phyloP scores from a whole-genome alignment of 1,284 basidiomycete species.

The Cryptococcus sp. region DNA sequence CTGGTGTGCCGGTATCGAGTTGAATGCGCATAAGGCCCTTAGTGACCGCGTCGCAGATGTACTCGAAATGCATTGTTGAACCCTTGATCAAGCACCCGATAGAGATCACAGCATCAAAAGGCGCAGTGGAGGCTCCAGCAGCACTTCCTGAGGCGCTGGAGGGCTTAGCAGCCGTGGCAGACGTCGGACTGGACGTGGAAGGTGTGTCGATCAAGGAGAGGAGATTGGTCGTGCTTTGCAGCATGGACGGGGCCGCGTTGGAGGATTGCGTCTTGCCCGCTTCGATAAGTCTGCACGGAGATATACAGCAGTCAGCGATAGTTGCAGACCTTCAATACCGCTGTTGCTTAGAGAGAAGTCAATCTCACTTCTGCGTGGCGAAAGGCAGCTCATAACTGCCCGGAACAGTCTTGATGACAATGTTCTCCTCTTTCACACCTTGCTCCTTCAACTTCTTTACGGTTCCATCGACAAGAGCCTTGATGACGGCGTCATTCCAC shows the following conservation, averaged over 20 bases:
- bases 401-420: conserved; percentile 86
- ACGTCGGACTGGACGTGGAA: conserved; percentile 52
- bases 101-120: conserved; percentile 93
- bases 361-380: conserved; percentile 68
- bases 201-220: conserved; percentile 69
- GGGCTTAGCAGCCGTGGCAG: conserved; percentile 54
- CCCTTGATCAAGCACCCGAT: conserved; percentile 98
- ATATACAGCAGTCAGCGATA: background rate
- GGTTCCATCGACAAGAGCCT: conserved; percentile 76
- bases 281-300: conserved; percentile 46
- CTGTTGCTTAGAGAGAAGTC: background rate
- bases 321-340: background rate
- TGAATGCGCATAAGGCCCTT: conserved; percentile 93
- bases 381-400: conserved; percentile 93
- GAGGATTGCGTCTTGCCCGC: conserved; percentile 49
- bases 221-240: conserved; percentile 47
- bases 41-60: conserved; percentile 91
- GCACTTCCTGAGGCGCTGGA: conserved; percentile 50
- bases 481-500: conserved; percentile 87
- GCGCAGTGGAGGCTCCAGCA: conserved; percentile 60
- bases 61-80: conserved; percentile 96
- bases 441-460: conserved; percentile 73
- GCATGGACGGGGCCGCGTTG: conserved; percentile 49
- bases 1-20: conserved; percentile 88
- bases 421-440: conserved; percentile 87